Conservation (phyloP, 305 asterid genomes). For the Stenogyne calaminthoides region DNA sequence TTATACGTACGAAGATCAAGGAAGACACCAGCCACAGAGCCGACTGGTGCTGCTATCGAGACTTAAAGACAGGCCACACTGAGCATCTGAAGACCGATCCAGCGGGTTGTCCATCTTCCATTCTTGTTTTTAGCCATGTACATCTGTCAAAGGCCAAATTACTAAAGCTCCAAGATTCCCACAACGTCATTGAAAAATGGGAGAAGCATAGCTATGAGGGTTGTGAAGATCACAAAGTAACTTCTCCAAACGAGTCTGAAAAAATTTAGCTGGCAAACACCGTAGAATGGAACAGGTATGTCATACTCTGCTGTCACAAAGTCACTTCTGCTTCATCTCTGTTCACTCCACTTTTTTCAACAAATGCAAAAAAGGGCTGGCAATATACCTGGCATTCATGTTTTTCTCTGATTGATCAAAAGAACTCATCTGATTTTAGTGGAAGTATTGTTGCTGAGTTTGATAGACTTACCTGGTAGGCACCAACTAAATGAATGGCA, state of each 20-base stretch:
- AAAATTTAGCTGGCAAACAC: slow-evolving; percentile 30
- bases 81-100: slow-evolving; percentile 37
- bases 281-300: not conserved
- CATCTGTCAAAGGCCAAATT: slow-evolving; percentile 45
- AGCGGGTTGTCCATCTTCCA: slow-evolving; percentile 24
- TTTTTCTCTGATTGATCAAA: too few species aligned
- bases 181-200: slow-evolving; percentile 47
- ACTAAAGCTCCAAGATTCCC: slow-evolving; percentile 40
- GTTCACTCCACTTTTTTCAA: slow-evolving; percentile 24
- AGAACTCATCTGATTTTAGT: too few species aligned
- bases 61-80: slow-evolving; percentile 37
- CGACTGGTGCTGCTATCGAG: slow-evolving; percentile 38
- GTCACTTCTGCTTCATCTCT: slow-evolving; percentile 24
- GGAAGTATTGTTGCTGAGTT: too few species aligned
- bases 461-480: slow-evolving; percentile 20
- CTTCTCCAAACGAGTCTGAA: slow-evolving; percentile 44
- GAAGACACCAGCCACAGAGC: slow-evolving; percentile 39
- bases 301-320: slow-evolving; percentile 16
- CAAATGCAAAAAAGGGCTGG: slow-evolving; percentile 30
- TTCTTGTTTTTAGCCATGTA: slow-evolving; percentile 37
- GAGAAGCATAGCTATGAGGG: slow-evolving; percentile 41
- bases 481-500: slow-evolving; percentile 28
- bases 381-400: not conserved
- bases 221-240: slow-evolving; percentile 37
- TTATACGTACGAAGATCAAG: slow-evolving; percentile 32